Conservation (phyloP, 1,139 yeast species). For the Magnusiomyces suaveolens region DNA sequence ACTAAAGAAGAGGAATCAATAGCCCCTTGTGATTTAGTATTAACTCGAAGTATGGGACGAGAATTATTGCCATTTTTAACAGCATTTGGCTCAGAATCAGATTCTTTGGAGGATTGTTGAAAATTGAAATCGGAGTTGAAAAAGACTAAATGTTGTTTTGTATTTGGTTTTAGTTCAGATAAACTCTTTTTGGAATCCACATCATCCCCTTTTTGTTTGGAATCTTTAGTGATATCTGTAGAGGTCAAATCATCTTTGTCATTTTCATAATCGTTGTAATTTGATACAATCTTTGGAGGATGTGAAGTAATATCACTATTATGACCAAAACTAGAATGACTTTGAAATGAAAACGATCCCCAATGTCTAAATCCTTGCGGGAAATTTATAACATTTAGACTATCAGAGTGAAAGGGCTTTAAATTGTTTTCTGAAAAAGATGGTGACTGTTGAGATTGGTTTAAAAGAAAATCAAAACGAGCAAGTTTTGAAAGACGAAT, state of each 20-base stretch:
- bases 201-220: too few species aligned
- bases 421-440: neutral
- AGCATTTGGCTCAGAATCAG: neutral
- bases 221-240: neutral
- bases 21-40: neutral
- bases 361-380: conserved; percentile 4
- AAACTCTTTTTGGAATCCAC: too few species aligned
- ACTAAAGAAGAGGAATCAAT: neutral
- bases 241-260: neutral
- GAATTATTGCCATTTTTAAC: neutral
- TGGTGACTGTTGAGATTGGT: neutral
- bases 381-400: neutral
- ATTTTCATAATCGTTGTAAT: neutral
- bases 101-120: neutral
- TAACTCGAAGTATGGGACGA: neutral
- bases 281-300: neutral
- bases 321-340: neutral
- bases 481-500: neutral
- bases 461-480: neutral
- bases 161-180: too few species aligned
- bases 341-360: conserved; percentile 5
- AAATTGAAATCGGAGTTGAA: too few species aligned
- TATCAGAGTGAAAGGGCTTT: neutral
- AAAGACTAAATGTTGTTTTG: too few species aligned
- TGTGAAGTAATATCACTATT: neutral